Conservation (phyloP, 1,139 yeast species). For the Geotrichum phurueaensis region DNA sequence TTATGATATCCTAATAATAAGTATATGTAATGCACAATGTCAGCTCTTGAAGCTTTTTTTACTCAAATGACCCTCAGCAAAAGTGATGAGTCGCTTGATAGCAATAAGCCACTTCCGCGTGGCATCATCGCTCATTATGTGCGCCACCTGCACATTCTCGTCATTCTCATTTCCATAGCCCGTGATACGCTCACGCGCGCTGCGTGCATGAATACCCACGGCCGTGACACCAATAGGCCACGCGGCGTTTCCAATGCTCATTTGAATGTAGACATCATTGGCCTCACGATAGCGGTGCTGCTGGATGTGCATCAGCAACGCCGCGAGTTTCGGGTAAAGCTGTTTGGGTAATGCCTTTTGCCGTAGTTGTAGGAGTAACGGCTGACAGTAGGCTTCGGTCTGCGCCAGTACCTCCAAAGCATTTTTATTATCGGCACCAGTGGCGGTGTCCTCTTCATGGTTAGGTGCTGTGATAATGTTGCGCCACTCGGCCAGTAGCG, state of each 20-base stretch:
- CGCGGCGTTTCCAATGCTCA: slow-evolving; percentile 82
- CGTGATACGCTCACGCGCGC: slow-evolving; percentile 47
- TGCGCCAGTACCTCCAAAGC: slow-evolving; percentile 39
- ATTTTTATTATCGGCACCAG: slow-evolving; percentile 19
- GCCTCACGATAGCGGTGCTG: slow-evolving; percentile 49
- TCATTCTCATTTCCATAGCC: slow-evolving; percentile 28
- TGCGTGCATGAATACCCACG: slow-evolving; percentile 74
- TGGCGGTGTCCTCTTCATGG: slow-evolving; percentile 22
- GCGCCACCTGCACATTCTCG: slow-evolving; percentile 42
- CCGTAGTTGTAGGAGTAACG: slow-evolving; percentile 55
- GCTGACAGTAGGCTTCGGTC: slow-evolving; percentile 56
- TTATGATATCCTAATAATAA: not conserved
- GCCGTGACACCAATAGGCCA: slow-evolving; percentile 88
- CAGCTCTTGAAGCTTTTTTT: slow-evolving; percentile 11
- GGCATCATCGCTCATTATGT: slow-evolving; percentile 70
- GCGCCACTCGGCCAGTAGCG: slow-evolving; percentile 47
- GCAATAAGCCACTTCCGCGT: slow-evolving; percentile 76
- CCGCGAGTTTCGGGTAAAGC: slow-evolving; percentile 52
- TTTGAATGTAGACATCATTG: slow-evolving; percentile 62
- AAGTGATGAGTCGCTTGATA: slow-evolving; percentile 63
- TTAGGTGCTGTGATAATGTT: slow-evolving; percentile 20
- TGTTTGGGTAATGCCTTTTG: slow-evolving; percentile 41
- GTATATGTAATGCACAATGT: not conserved
- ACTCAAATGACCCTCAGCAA: slow-evolving; percentile 37
- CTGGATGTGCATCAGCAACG: slow-evolving; percentile 59